Evolutionary conservation across 306 rosid genomes (phyloP).

Genomic region (Fagus crenata): DNA sequence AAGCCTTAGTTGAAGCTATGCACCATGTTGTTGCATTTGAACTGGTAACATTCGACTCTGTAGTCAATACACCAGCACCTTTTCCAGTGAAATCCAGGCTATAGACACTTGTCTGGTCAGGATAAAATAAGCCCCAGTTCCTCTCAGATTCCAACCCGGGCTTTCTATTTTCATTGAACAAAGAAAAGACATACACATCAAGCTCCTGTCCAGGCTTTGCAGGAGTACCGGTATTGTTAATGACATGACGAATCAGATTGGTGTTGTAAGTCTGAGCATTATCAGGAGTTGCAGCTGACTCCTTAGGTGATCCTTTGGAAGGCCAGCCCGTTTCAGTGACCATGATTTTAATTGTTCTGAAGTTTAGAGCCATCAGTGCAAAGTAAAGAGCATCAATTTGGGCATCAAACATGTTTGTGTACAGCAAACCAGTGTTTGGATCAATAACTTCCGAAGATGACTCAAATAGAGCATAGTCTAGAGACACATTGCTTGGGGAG

Average conservation of each 20-base stretch:
- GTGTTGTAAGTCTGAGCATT: constrained; percentile 78
- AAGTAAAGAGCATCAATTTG: constrained; percentile 94
- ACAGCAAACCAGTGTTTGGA: constrained; percentile 91
- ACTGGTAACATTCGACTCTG: constrained; percentile 52
- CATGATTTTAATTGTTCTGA: constrained; percentile 80
- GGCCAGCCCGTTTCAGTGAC: constrained; percentile 99
- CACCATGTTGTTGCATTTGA: constrained; percentile 83
- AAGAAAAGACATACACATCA: constrained; percentile 52
- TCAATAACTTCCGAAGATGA: constrained; percentile 92
- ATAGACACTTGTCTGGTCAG: constrained; percentile 93
- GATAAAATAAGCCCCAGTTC: constrained; percentile 96
- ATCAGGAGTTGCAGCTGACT: constrained; percentile 75
- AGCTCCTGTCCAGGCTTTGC: constrained; percentile 46
- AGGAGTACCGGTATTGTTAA: constrained; percentile 56
- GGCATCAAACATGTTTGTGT: constrained; percentile 94
- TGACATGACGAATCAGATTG: constrained; percentile 56
- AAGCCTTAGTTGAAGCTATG: constrained; percentile 84
- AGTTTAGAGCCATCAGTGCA: constrained; percentile 85
- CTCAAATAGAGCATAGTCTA: constrained; percentile 85
- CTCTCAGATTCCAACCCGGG: constrained; percentile 96
- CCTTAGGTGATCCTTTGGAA: constrained; percentile 92
- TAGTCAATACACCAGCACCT: constrained; percentile 61
- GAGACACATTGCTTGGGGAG: constrained; percentile 65
- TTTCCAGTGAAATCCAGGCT: constrained; percentile 86
- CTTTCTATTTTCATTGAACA: constrained; percentile 90